Evolutionary conservation across 345 rosid genomes (phyloP).

Genomic region (Eucalyptus victrix): DNA sequence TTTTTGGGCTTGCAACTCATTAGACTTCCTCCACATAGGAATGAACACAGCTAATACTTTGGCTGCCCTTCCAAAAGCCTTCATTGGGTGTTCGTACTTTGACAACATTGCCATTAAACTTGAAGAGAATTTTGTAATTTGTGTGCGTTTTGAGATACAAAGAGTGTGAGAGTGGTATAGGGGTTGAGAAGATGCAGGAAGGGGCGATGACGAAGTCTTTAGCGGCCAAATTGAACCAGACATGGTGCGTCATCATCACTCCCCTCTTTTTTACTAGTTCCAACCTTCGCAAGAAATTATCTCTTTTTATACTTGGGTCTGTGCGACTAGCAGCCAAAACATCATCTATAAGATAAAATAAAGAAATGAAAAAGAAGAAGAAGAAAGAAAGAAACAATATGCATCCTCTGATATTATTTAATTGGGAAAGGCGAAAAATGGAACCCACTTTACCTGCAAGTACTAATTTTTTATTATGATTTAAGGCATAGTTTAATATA

Average conservation of each 20-base stretch:
- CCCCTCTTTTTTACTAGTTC: background rate
- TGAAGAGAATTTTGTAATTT: background rate
- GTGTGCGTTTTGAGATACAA: too few species aligned
- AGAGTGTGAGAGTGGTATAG: background rate
- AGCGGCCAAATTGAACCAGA: background rate
- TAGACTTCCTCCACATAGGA: too few species aligned
- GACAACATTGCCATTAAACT: background rate
- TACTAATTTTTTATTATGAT: background rate
- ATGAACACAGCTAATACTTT: background rate
- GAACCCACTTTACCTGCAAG: background rate
- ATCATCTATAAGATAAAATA: background rate
- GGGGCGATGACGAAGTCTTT: background rate
- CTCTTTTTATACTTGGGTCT: background rate
- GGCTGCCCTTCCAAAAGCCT: slow-evolving; percentile 2
- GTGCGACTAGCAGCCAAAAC: background rate
- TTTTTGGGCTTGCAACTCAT: too few species aligned
- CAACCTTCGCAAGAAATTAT: background rate
- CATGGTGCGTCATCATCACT: background rate
- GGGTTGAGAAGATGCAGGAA: background rate
- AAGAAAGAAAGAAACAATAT: background rate
- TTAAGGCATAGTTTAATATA: background rate
- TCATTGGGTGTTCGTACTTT: background rate
- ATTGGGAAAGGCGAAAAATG: background rate
- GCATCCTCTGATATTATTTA: background rate
- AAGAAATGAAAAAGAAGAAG: too few species aligned